Conservation (phyloP, 495 filamentous ascomycete species). For the Durotheca rogersii region DNA sequence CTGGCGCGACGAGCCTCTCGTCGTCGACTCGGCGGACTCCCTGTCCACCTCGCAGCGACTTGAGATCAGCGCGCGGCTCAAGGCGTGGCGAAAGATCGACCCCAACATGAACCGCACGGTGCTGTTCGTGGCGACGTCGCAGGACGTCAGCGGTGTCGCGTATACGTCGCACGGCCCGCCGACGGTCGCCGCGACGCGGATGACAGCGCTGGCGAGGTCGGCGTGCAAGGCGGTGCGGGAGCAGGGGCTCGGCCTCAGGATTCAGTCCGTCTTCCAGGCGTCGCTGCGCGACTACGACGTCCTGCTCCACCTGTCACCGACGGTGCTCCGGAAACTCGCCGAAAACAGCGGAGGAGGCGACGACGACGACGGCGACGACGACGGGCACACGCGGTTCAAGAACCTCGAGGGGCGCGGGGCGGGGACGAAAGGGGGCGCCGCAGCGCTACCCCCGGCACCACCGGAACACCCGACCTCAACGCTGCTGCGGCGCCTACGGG, state of each 20-base stretch:
- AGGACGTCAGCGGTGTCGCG: conserved; percentile 72
- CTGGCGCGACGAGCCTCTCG: conserved; percentile 78
- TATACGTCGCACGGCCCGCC: conserved; percentile 69
- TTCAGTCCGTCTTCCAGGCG: conserved; percentile 64
- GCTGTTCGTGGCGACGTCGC: conserved; percentile 77
- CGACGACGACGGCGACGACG: conserved; percentile 25
- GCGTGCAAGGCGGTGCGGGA: conserved; percentile 62
- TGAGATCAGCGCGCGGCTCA: conserved; percentile 66
- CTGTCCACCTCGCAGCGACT: conserved; percentile 57
- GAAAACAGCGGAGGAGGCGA: too few relatives aligned
- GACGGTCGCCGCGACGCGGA: conserved; percentile 80
- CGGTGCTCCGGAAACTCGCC: conserved; percentile 42
- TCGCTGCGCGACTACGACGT: conserved; percentile 80
- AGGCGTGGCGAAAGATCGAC: conserved; percentile 81
- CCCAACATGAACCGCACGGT: conserved; percentile 80
- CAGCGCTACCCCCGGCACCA: conserved; percentile 51
- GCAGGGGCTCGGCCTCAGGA: conserved; percentile 56
- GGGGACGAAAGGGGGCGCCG: conserved; percentile 35
- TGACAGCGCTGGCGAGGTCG: conserved; percentile 76
- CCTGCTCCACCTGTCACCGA: conserved; percentile 66
- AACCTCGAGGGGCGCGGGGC: conserved; percentile 58
- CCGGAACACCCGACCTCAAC: conserved; percentile 46
- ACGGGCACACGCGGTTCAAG: conserved; percentile 60
- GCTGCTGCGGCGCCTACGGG: conserved; percentile 62
- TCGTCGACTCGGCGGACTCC: conserved; percentile 67